These are phyloP conservation scores for Rhodotorula babjevae DNA, from an alignment of 768 basidiomycete species.

Conservation along the genomic window DNA sequence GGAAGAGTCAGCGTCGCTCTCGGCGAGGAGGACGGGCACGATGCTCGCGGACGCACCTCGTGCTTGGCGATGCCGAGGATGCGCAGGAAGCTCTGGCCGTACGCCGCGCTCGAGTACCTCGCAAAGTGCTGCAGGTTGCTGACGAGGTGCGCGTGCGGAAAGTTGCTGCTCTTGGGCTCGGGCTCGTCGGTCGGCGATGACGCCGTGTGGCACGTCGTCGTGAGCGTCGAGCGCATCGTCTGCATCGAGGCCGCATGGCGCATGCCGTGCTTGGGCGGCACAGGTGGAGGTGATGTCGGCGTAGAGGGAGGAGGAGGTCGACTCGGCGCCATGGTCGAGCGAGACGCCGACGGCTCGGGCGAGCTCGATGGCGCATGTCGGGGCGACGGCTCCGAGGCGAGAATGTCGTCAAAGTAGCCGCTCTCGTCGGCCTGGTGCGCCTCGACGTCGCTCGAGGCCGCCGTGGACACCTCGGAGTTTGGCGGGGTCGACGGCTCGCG, in stretches of 20 bases:
- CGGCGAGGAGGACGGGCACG: background rate
- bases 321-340: background rate
- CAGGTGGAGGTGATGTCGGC: background rate
- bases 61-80: constrained; percentile 46
- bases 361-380: too few relatives aligned
- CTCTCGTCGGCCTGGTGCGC: background rate
- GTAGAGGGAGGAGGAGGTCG: background rate
- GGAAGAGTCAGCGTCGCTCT: background rate
- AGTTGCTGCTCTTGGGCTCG: constrained; percentile 20
- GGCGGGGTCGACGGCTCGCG: background rate
- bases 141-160: constrained; percentile 30
- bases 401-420: background rate
- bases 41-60: constrained; percentile 32
- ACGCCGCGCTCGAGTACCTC: constrained; percentile 41
- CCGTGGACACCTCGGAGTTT: background rate
- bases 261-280: background rate
- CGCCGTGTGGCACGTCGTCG: constrained; percentile 6
- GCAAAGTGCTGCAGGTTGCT: constrained; percentile 47
- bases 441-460: background rate
- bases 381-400: background rate
- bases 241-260: background rate
- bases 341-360: background rate
- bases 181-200: constrained; percentile 7
- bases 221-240: constrained; percentile 13
- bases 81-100: constrained; percentile 39